Base-by-base conservation (phyloP, 2,329 filamentous ascomycete species). In the Sporothrix protearum region DNA sequence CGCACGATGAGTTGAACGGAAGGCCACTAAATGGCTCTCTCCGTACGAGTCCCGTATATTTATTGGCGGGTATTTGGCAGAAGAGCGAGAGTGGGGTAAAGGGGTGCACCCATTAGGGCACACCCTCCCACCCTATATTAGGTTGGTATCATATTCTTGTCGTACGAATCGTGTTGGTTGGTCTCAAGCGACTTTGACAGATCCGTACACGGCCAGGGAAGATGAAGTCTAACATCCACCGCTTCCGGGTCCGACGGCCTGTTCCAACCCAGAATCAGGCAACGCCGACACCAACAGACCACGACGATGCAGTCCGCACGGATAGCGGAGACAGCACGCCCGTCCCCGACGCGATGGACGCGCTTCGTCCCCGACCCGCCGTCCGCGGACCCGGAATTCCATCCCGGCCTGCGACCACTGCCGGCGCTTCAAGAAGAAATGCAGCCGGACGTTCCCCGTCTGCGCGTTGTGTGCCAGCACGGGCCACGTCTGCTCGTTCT, bases 401-500 rank as follows among this genome's bases (percentile, higher is more conserved):
- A 57, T 70, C 28, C 70, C 70, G 3, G 68, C 72, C 1, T 73
- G 72, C 63, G 71, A 73, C 47, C 68, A 69, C 22, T 73, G 72
- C 39, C 72, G 71, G 6, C 55, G 63, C 12, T 73, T 71, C 64
- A 84, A 84, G 77, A 84, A 84, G 77, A 82, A 81, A 72, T 84
- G 82, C 75, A 83, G 80, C 59, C 78, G 81, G 51, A 83, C 82
- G 0, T 80, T 80, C 73, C 82, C 80, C n/a, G 77, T 77, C 19
- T 84, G 82, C 75, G 76, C 78, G 2, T 77, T 82, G 1, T 84
- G 82, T 72, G 78, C 78, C 66, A 78, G 76, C 39, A 80, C 82
- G 5, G 82, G 80, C 33, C 78, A 81, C 55, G 77, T 77, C 39
- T 84, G 82, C 75, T 82, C 78, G 61, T 80, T 76, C 71, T 79